Percentiles rank a stretch among this genome's conserved stretches.
Conservation (phyloP, 1,284 basidiomycete species). For the Moesziomyces antarcticus region DNA sequence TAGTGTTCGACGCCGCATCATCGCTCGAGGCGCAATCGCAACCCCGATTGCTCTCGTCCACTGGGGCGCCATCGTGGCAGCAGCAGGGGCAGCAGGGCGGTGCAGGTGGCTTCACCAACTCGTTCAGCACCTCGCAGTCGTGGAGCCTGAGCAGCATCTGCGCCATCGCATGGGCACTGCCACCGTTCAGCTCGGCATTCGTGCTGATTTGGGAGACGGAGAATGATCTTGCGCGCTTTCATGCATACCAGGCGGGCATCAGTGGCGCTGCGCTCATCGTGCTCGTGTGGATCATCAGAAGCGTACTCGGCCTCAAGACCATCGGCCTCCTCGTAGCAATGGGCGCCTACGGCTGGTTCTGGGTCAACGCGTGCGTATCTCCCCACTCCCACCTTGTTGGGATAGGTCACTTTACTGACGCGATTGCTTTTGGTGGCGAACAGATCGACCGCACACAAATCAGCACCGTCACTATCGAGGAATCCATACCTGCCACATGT, state of each 20-base stretch:
- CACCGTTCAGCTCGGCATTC: conserved; percentile 54
- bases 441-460: conserved; percentile 51
- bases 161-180: conserved; percentile 53
- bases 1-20: conserved; percentile 48
- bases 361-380: conserved; percentile 60
- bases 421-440: background rate
- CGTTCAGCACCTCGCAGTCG: conserved; percentile 38
- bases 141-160: conserved; percentile 56
- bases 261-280: conserved; percentile 47
- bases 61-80: conserved; percentile 19
- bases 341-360: conserved; percentile 59
- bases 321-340: conserved; percentile 57
- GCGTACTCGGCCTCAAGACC: conserved; percentile 53
- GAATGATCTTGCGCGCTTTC: conserved; percentile 59
- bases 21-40: conserved; percentile 35
- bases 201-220: conserved; percentile 61
- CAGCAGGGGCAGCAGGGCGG: conserved; percentile 4
- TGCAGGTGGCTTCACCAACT: conserved; percentile 17
- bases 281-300: conserved; percentile 50
- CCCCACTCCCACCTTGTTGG: background rate
- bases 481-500: conserved; percentile 52
- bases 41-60: background rate
- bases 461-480: conserved; percentile 45
- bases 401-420: background rate
- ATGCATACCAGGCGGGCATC: conserved; percentile 60